Evolutionary conservation across 345 rosid species (phyloP), one percentile per base, ranked within the genome.

Genomic region (Eucalyptus shirleyi): DNA sequence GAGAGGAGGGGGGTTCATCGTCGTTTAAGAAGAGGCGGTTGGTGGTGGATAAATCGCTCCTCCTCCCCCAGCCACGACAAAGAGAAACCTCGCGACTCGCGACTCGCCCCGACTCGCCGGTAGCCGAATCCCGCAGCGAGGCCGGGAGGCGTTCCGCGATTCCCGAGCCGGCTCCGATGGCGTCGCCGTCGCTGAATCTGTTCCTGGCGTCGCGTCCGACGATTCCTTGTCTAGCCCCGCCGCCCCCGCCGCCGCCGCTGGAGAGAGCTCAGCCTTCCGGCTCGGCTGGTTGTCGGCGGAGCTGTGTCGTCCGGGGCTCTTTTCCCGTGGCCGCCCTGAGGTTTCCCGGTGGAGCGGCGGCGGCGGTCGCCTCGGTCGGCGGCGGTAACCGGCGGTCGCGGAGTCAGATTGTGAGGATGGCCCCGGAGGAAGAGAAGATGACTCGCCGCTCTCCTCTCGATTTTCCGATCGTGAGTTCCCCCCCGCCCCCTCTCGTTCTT

Each of bases 391-490:
- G 86, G 65, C n/a, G 89, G 89, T 86, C 80, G 34, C 56, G 56
- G 69, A 47, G 49, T 47, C 90, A 91, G 77, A 89, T 91, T 51
- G 93, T 93, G 88, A 55, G 93, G 91, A 91, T 93, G 94, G 94
- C 94, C 18, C 94, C 94, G 55, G 93, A 93, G 30, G 94, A 92
- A 87, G 91, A 93, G 87, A 91, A 91, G 89, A 80, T 91, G 85
- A 91, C 93, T 87, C 93, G 94, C 90, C 91, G 94, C 32, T 90
- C 90, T 49, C 94, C 94, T 90, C 95, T 93, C 49, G 94, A 93
- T 90, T 91, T 91, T 56, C 92, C 93, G 19, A 90, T 90, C 34
- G 92, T 91, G 59, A 34, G 89, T 86, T n/a, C n/a, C n/a, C n/a
- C n/a, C n/a, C n/a, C n/a, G n/a, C n/a, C n/a, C n/a, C 67, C 17